Base-by-base conservation (phyloP, 108 stramenopile genomes). In the Seminavis robusta region DNA sequence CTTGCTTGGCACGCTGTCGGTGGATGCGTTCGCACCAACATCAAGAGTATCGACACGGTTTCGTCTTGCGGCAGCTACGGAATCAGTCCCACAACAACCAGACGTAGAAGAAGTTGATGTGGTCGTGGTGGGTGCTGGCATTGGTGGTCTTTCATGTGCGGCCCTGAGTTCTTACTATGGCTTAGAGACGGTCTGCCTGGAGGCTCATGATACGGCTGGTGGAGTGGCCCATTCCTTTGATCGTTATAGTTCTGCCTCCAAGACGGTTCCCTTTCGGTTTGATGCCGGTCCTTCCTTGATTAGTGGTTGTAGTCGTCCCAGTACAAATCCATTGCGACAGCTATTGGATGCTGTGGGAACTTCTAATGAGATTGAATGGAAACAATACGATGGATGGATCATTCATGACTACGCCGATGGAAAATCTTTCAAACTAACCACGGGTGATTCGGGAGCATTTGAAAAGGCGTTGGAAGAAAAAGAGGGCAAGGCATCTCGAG, bases 321-420 rank as follows among this genome's bases (percentile, higher is more conserved):
- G 85, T 1, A 86, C 84, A 36, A 95, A 95, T 59, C 90, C 94
- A 10, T 56, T 95, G 59, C 57, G 85, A 32, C 90, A 92, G 71
- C 72, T 94, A 4, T 56, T 92, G 57, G 90, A 95, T 79, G 81
- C 88, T 15, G 58, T 92, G n/a, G 89, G 84, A 0, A 81, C 78
- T 0, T 50, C 64, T 13, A 60, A 72, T 36, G 51, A 68, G 7
- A 42, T 84, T 32, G 64, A 79, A 2, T 84, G 80, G 76, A 60
- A 65, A 36, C 33, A 45, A 15, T 73, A 69, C 31, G 71, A 84
- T 62, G 86, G 86, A 31, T 88, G 86, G 86, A 50, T 81, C 47
- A 64, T 83, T 4, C 68, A 88, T 52, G 85, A 86, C 47, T 71
- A 54, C 27, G 61, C 81, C 17, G 66, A 77, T 39, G 64, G 69